Base-by-base conservation (phyloP, 225 moss, liverwort and hornwort species). In the Neckera pumila region DNA sequence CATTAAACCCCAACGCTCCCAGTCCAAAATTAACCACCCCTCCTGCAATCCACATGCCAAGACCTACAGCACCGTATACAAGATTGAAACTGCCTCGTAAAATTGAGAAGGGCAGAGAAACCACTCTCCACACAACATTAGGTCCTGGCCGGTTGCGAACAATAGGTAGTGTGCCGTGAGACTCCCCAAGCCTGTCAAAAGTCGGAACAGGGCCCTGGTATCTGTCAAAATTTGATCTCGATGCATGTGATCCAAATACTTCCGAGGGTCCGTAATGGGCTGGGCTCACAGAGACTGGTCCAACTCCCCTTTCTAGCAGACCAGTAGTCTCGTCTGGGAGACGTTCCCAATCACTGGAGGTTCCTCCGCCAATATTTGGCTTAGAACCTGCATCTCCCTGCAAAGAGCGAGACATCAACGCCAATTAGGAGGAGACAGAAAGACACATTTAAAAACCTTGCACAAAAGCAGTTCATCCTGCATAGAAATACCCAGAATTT, bases 21-120 rank as follows among this genome's bases (percentile, higher is more conserved):
- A 99, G 83, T 84, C 95, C 95, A 89, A 94, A 96, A 75, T 95
- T 92, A 43, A 97, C 84, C 91, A 99, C 79, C 76, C 97, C 98
- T 89, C 95, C 95, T 81, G 94, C 96, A 87, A 95, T 90, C 98
- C 97, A 96, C 92, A 96, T 93, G 87, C 98, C 96, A 83, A 99
- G 88, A 54, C 96, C 98, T 89, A 96, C 95, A 89, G 97, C 97
- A 84, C 96, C 96, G 81, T 94, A 96, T 85, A 96, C 93, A 86
- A 99, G 90, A 87, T 96, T 97, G 91, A 94, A 99, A 89, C 98
- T 95, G 62, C 97, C 98, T 79, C 97, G 95, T 81, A 99, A 92
- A 56, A 99, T 89, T 54, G 98, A 96, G 89, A 96, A 96, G 58
- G 98, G 97, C 89, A 99, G 87, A 45, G 96, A 92, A 64, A 99